A percentile compares a stretch with the other conserved stretches of the same genome.
These are phyloP conservation scores for Hura crepitans DNA, from an alignment of 441 rosid species.

Conservation along the genomic window DNA sequence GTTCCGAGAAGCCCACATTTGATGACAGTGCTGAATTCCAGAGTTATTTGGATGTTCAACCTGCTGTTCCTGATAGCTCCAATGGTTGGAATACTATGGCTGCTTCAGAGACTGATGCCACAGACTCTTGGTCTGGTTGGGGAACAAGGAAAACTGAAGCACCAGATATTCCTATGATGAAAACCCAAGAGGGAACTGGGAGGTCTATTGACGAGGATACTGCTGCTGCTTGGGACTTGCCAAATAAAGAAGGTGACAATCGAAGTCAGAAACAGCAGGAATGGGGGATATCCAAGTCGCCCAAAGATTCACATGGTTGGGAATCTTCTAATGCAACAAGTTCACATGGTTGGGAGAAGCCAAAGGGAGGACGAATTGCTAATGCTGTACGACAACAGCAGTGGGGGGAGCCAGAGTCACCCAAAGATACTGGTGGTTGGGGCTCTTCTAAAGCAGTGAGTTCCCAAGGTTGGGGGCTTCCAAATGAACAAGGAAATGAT, in stretches of 20 bases:
- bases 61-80: slow-evolving; percentile 10
- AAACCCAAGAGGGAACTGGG: slow-evolving; percentile 15
- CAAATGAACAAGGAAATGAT: slow-evolving; percentile 21
- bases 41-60: background rate
- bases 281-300: slow-evolving; percentile 29
- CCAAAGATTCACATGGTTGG: background rate
- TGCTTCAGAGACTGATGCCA: slow-evolving; percentile 9
- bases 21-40: slow-evolving; percentile 59
- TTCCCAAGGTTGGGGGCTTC: slow-evolving; percentile 6
- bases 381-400: slow-evolving; percentile 33
- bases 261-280: slow-evolving; percentile 33
- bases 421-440: slow-evolving; percentile 24
- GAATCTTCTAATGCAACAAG: slow-evolving; percentile 4
- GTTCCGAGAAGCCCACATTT: slow-evolving; percentile 53
- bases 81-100: slow-evolving; percentile 24
- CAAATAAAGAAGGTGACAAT: slow-evolving; percentile 15
- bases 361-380: slow-evolving; percentile 17
- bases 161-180: slow-evolving; percentile 12
- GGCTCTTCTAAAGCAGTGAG: slow-evolving; percentile 2
- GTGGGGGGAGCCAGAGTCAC: slow-evolving; percentile 25
- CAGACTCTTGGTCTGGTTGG: slow-evolving; percentile 13
- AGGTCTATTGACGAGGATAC: slow-evolving; percentile 14
- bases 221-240: slow-evolving; percentile 11
- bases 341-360: background rate
- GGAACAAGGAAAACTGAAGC: slow-evolving; percentile 19